Evolutionary conservation across 2,329 filamentous ascomycete species (phyloP).

Genomic region (Elsinoe australis): DNA sequence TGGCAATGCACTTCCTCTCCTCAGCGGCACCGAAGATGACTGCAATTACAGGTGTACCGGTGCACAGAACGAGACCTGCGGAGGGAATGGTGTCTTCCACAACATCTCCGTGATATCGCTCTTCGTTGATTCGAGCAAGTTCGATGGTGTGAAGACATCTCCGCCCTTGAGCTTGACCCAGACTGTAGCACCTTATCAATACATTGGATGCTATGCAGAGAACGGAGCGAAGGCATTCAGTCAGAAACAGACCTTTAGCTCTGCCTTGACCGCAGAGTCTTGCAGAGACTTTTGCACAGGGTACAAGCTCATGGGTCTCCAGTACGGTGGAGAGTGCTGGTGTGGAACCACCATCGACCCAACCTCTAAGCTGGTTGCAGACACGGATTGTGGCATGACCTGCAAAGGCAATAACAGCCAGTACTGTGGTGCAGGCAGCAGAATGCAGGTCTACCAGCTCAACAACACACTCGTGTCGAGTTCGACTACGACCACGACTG

Average conservation of each 20-base stretch:
- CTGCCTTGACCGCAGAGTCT: conserved; percentile 33
- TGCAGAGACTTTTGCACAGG: conserved; percentile 31
- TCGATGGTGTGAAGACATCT: conserved; percentile 23
- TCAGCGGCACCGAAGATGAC: conserved; percentile 36
- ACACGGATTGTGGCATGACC: conserved; percentile 11
- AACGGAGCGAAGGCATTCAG: conserved; percentile 22
- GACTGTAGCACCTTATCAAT: conserved; percentile 22
- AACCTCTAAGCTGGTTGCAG: background rate
- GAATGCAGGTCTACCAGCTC: conserved; percentile 9
- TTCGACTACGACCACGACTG: background rate
- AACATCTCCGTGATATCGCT: conserved; percentile 39
- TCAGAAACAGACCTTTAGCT: conserved; percentile 21
- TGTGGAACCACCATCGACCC: conserved; percentile 26
- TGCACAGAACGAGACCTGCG: conserved; percentile 45
- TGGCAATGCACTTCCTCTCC: conserved; percentile 41
- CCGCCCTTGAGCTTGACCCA: conserved; percentile 23
- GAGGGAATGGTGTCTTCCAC: conserved; percentile 31
- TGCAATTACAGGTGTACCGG: conserved; percentile 49
- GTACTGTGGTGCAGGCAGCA: conserved; percentile 7
- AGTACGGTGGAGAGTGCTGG: conserved; percentile 34
- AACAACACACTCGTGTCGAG: background rate
- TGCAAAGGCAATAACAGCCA: conserved; percentile 14
- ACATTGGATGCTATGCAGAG: conserved; percentile 28
- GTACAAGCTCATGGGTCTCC: conserved; percentile 33
- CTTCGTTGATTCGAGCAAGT: conserved; percentile 23